Percentiles rank a stretch among this genome's conserved stretches.
Evolutionary conservation across 495 filamentous ascomycete species (phyloP).

Genomic region (Aspergillus baeticus): DNA sequence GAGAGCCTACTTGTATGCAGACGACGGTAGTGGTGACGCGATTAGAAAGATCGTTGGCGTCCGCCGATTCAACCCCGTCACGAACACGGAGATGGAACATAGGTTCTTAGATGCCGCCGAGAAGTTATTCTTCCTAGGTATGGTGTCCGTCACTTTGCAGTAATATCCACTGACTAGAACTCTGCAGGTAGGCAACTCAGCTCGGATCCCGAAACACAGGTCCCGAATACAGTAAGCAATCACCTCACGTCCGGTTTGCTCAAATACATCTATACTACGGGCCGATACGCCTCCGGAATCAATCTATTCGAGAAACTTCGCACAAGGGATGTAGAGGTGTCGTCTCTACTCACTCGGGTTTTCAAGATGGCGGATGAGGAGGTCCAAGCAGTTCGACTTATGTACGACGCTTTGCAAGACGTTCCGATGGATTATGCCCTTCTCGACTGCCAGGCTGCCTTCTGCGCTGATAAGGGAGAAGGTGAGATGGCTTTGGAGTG

Average conservation of each 20-base stretch:
- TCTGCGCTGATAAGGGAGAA: slow-evolving; percentile 83
- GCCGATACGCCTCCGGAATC: slow-evolving; percentile 91
- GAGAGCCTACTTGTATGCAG: slow-evolving; percentile 92
- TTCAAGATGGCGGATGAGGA: slow-evolving; percentile 93
- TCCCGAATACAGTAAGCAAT: slow-evolving; percentile 96
- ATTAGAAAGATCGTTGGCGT: slow-evolving; percentile 94
- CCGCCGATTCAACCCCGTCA: slow-evolving; percentile 93
- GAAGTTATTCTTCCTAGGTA: slow-evolving; percentile 90
- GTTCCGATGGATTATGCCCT: slow-evolving; percentile 95
- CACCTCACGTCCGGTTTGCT: slow-evolving; percentile 88
- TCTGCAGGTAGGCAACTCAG: slow-evolving; percentile 84
- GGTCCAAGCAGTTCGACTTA: slow-evolving; percentile 83
- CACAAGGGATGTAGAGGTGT: slow-evolving; percentile 85
- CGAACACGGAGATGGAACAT: slow-evolving; percentile 95
- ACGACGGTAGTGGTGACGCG: slow-evolving; percentile 86
- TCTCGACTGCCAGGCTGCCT: slow-evolving; percentile 90
- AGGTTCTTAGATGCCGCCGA: slow-evolving; percentile 95
- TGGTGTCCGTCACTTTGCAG: background rate
- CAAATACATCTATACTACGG: slow-evolving; percentile 96
- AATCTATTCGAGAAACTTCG: slow-evolving; percentile 97
- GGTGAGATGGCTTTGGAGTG: slow-evolving; percentile 86
- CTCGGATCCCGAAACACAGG: slow-evolving; percentile 95
- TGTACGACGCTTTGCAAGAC: slow-evolving; percentile 84
- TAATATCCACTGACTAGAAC: slow-evolving; percentile 23
- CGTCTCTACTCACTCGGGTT: slow-evolving; percentile 86